Conservation (phyloP, 768 basidiomycete genomes). For the Suillus weaverae region DNA sequence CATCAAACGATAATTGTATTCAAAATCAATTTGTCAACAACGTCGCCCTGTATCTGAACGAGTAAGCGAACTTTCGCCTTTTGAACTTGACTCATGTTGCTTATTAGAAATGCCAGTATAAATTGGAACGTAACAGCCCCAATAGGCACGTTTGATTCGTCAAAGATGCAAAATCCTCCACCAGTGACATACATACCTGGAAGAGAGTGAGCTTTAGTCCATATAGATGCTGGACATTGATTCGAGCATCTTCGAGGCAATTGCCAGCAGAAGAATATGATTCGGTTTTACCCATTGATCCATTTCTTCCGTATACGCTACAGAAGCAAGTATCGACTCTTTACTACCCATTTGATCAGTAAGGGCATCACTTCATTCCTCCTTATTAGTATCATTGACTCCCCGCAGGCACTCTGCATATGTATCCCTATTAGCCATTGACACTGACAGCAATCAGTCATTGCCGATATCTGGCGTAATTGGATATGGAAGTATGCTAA, state of each 20-base stretch:
- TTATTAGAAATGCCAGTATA: conserved; percentile 7
- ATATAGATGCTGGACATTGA: not conserved
- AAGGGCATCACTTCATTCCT: not conserved
- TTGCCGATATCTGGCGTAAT: conserved; percentile 8
- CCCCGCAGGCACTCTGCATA: conserved; percentile 2
- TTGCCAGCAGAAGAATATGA: conserved; percentile 6
- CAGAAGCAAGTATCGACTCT: conserved; percentile 6
- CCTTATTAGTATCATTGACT: not conserved
- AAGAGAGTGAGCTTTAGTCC: conserved; percentile 1
- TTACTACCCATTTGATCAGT: conserved; percentile 9
- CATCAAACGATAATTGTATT: conserved; percentile 1
- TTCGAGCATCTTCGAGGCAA: not conserved
- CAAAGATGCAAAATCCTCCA: not conserved
- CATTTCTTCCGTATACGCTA: conserved; percentile 9
- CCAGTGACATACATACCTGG: conserved; percentile 6
- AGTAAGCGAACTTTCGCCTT: not conserved
- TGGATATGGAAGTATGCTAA: conserved; percentile 6
- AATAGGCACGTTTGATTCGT: conserved; percentile 5
- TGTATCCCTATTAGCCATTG: conserved; percentile 8
- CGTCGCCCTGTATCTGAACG: conserved; percentile 8
- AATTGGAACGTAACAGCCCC: conserved; percentile 9
- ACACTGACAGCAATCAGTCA: conserved; percentile 6
- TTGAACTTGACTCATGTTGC: not conserved
- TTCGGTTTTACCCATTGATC: not conserved
- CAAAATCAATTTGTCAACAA: conserved; percentile 4